A percentile compares a stretch with the other conserved stretches of the same genome.
phyloP scores from a whole-genome alignment of 2,329 filamentous ascomycete species.

The Lecanosticta acicola region DNA sequence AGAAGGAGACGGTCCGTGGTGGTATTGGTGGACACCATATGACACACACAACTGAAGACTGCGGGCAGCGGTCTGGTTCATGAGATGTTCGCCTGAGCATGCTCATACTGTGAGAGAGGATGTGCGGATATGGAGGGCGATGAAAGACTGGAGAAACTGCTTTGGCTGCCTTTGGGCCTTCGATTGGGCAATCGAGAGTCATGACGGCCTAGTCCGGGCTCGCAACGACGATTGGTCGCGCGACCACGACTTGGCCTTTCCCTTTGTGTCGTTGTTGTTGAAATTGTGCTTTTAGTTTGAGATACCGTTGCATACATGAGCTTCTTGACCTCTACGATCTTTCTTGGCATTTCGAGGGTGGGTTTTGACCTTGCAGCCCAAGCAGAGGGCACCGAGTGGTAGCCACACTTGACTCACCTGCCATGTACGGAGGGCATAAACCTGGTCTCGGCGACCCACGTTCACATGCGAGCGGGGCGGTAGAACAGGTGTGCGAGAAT shows the following conservation, averaged over 20 bases:
- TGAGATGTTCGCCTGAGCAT: not conserved
- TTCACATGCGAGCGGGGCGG: too few relatives aligned
- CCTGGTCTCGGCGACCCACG: too few relatives aligned
- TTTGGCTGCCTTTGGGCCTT: too few relatives aligned
- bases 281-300: not conserved
- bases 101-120: too few relatives aligned
- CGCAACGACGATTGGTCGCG: not conserved
- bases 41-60: not conserved
- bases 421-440: not conserved
- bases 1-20: not conserved
- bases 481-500: not conserved
- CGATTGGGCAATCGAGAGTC: not conserved
- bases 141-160: not conserved
- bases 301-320: not conserved
- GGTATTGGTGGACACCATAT: not conserved
- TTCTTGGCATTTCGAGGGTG: too few relatives aligned
- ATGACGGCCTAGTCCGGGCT: not conserved
- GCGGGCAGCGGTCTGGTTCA: too few relatives aligned
- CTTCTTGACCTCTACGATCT: not conserved
- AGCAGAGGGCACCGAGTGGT: too few relatives aligned
- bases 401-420: not conserved
- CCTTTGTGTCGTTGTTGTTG: not conserved
- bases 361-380: too few relatives aligned
- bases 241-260: not conserved
- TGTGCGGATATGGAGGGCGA: not conserved